Percentiles rank a stretch among this genome's conserved stretches.
phyloP scores from a whole-genome alignment of 768 basidiomycete genomes.

The Tricholoma matsutake region DNA sequence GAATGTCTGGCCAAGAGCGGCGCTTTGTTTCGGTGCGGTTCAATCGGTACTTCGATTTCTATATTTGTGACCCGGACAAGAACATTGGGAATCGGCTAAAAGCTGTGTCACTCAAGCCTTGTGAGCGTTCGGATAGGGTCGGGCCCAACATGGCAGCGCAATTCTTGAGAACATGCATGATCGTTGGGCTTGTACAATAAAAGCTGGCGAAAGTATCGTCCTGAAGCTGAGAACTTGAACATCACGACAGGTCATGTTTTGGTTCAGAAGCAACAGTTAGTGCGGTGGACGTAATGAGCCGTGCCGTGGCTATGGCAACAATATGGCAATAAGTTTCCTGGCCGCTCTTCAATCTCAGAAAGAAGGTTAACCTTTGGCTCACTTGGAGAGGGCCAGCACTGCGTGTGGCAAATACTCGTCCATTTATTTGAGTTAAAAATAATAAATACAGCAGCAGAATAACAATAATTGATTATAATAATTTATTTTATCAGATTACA shows the following conservation, averaged over 20 bases:
- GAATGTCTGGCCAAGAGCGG: background rate
- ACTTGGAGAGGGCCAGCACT: no score
- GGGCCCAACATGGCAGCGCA: background rate
- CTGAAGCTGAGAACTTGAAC: background rate
- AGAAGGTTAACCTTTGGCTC: no score
- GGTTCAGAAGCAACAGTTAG: background rate
- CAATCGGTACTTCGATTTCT: background rate
- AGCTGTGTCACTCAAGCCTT: background rate
- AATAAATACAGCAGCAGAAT: no score
- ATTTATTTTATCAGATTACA: no score
- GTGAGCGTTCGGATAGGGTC: background rate
- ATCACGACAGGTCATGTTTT: background rate
- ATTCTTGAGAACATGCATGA: background rate
- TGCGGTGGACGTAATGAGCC: background rate
- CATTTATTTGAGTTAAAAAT: no score
- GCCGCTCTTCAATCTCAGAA: background rate
- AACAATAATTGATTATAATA: no score
- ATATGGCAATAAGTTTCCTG: no score
- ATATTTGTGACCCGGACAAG: background rate
- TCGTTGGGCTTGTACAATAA: no score
- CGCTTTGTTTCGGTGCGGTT: background rate
- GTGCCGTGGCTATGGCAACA: background rate
- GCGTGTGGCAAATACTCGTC: no score
- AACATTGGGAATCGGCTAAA: background rate
- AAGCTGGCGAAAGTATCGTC: background rate